Base-by-base conservation (phyloP, 108 stramenopile species). In the Cafeteria roenbergensis region DNA sequence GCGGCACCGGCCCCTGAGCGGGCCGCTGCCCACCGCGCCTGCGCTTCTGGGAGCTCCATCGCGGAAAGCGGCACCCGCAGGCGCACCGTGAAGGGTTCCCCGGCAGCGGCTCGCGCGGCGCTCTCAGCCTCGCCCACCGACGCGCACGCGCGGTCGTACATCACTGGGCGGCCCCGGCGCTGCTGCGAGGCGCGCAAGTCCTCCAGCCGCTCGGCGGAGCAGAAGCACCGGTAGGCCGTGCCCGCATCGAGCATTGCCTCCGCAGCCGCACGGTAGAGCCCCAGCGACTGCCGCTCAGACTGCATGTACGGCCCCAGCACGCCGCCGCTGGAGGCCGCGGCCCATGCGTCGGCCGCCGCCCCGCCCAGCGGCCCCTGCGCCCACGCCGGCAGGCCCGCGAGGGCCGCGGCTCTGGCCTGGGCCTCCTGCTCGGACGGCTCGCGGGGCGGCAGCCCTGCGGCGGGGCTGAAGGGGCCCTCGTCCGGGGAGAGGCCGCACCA, bases 191-290 rank as follows among this genome's bases (percentile, higher is more conserved):
- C 61, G 33, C 68, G 68, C 6, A 69, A 26, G 20, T 26, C 51
- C 20, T 21, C 3, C 33, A 69, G 63, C 2, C 68, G 62, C 51
- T 69, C 68, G 30, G 54, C 1, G 4, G 68, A 63, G 61, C 68
- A 69, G 65, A 69, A 69, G 68, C 68, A 69, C 26, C 37, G 24
- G 62, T 69, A 69, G 20, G 68, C 68, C 12, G n/a, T n/a, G 28
- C 68, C 68, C 1, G n/a, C 1, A 6, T 50, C 66, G 2, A 66
- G 0, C 36, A 66, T 31, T 26, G 24, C 2, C 14, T 36, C 54
- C 0, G 66, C 66, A 9, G 22, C 25, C 29, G 24, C 42, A 6
- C 29, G 36, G 34, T 69, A 62, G 4, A 62, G 60, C 51, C 8
- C 35, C n/a, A 36, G 48, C 24, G 64, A 50, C 48, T 64, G 21